Base-by-base conservation (phyloP, 2,329 filamentous ascomycete species). In the Aspergillus amoenus region DNA sequence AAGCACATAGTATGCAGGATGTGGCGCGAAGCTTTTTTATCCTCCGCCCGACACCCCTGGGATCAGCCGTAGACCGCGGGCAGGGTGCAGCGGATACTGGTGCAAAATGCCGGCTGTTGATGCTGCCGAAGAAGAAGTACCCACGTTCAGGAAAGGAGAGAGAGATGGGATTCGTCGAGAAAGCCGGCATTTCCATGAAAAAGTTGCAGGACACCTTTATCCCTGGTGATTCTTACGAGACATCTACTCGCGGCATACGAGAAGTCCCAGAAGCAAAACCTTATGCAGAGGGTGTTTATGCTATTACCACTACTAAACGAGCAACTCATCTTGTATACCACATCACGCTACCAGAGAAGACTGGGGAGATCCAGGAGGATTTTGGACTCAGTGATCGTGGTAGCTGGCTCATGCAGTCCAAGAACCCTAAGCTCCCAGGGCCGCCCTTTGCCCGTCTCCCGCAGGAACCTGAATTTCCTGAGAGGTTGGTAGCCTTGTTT, bases 131-230 rank as follows among this genome's bases (percentile, higher is more conserved):
- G 76, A 96, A 96, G 72, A 84, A 85, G 2, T 84, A 94, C 9
- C 92, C 92, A 0, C 82, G 82, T 52, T 88, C 83, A 18, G 83
- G 83, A 13, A 77, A 76, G 11, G 90, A 95, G 64, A 79, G 85
- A 11, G 93, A 91, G 76, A 88, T 94, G 81, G 84, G 84, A 1
- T 95, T 96, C 71, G 89, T 96, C 1, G 90, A 95, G 69, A 93
- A 93, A 73, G 78, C 84, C 0, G 82, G 84, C 5, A 78, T 81
- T 0, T 84, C 83, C 0, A 86, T 92, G 66, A 78, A 86, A 24
- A 81, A 88, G 6, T 78, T 96, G n/a, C 88, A 88, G 66, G 85
- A 89, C 4, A 82, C 83, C 5, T 91, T 95, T 71, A 80, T 94
- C 61, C 72, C 81, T 1, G 82, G 84, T 0, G 79, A 78, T 1